Percentiles rank a stretch among this genome's conserved stretches.
Evolutionary conservation across 73 alveolate genomes (phyloP).

Genomic region (Blepharisma stoltei): DNA sequence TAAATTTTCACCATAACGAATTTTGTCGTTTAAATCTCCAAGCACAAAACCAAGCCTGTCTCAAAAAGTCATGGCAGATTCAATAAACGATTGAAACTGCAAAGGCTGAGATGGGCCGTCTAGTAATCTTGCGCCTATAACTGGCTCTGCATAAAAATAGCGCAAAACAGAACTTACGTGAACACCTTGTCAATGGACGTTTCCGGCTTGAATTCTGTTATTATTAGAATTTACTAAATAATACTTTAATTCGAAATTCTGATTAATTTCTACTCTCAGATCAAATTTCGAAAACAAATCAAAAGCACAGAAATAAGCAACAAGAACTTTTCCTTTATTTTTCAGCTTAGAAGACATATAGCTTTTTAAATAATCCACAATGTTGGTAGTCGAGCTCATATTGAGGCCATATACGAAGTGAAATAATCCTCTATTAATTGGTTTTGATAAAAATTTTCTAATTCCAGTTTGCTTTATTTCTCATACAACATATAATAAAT

Average conservation of each 20-base stretch:
- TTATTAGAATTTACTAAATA: constrained; percentile 48
- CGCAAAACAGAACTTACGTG: constrained; percentile 78
- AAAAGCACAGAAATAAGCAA: constrained; percentile 78
- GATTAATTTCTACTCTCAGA: constrained; percentile 71
- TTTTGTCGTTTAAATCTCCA: not conserved
- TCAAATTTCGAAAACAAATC: constrained; percentile 81
- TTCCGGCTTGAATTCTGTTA: constrained; percentile 40
- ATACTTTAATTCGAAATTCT: constrained; percentile 76
- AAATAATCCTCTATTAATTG: constrained; percentile 30
- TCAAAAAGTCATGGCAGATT: not conserved
- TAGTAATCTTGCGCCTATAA: constrained; percentile 34
- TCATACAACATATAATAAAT: not conserved
- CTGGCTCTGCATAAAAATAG: constrained; percentile 48
- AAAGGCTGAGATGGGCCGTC: not conserved
- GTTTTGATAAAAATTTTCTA: not conserved
- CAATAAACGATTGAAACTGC: not conserved
- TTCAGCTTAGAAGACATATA: constrained; percentile 36
- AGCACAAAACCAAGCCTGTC: constrained; percentile 19
- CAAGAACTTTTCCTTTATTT: constrained; percentile 52
- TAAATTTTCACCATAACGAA: not conserved
- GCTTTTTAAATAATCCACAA: constrained; percentile 76
- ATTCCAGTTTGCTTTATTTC: not conserved
- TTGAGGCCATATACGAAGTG: constrained; percentile 88
- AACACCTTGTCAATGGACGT: constrained; percentile 66
- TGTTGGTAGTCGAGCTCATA: constrained; percentile 78